Percentiles rank a stretch among this genome's conserved stretches.
Evolutionary conservation across 1,284 basidiomycete genomes (phyloP).

Genomic region (Ustilago crameri): DNA sequence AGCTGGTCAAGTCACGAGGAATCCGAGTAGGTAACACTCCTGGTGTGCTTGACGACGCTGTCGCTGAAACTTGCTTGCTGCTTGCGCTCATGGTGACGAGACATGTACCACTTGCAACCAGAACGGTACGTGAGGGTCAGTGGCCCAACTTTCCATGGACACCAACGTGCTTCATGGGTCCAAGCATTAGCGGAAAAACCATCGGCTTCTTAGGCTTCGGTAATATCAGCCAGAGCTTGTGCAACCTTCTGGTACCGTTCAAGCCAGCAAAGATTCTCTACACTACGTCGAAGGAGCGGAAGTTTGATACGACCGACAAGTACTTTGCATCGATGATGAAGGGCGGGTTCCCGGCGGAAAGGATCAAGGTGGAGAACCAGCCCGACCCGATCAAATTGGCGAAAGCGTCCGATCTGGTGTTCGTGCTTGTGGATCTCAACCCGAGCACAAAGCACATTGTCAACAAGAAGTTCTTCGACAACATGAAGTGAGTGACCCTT

Average conservation of each 20-base stretch:
- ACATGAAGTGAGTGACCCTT: slow-evolving; percentile 79
- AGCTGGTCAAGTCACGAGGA: slow-evolving; percentile 74
- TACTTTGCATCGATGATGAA: slow-evolving; percentile 42
- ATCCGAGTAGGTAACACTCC: slow-evolving; percentile 90
- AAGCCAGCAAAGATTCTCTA: slow-evolving; percentile 46
- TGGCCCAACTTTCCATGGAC: slow-evolving; percentile 80
- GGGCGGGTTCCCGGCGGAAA: slow-evolving; percentile 21
- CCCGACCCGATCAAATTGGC: slow-evolving; percentile 48
- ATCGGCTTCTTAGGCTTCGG: slow-evolving; percentile 94
- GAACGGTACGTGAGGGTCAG: slow-evolving; percentile 76
- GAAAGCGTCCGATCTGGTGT: slow-evolving; percentile 44
- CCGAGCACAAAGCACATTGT: slow-evolving; percentile 79
- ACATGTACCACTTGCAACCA: slow-evolving; percentile 75
- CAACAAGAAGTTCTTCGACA: slow-evolving; percentile 76
- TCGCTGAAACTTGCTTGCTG: slow-evolving; percentile 89
- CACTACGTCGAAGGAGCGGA: slow-evolving; percentile 47
- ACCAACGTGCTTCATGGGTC: slow-evolving; percentile 77
- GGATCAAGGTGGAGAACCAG: slow-evolving; percentile 46
- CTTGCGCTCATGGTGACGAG: slow-evolving; percentile 89
- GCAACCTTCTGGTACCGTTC: slow-evolving; percentile 48
- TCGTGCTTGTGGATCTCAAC: slow-evolving; percentile 82
- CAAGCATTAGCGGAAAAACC: slow-evolving; percentile 74
- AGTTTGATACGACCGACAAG: slow-evolving; percentile 36
- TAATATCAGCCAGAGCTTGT: slow-evolving; percentile 71
- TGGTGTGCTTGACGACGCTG: slow-evolving; percentile 86